Evolutionary conservation across 257 asterid species (phyloP).

Genomic region (Solanum chaucha): DNA sequence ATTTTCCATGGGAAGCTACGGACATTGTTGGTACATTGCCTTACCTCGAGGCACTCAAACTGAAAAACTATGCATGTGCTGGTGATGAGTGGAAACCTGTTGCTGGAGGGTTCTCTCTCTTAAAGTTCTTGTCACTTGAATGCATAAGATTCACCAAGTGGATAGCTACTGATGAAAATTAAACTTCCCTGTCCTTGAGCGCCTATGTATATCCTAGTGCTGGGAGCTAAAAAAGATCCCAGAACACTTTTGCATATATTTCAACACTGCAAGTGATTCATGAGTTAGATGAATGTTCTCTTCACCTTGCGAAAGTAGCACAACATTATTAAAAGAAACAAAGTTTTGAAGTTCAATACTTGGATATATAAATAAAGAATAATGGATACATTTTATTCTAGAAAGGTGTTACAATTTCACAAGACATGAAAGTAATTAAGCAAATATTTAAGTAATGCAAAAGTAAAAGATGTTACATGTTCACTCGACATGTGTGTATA

Average conservation of each 20-base stretch:
- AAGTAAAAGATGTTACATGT: neutral
- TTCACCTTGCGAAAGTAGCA: constrained; percentile 9
- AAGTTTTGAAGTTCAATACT: too few species aligned
- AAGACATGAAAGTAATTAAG: too few species aligned
- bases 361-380: too few species aligned
- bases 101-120: neutral
- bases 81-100: neutral
- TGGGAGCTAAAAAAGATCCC: constrained; percentile 13
- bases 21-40: neutral
- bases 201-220: constrained; percentile 3
- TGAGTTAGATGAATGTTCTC: constrained; percentile 10
- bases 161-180: too few species aligned
- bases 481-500: constrained; percentile 7
- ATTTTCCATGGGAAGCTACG: neutral
- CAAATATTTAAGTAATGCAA: too few species aligned
- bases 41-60: neutral
- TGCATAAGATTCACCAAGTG: too few species aligned
- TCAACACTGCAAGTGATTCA: constrained; percentile 11
- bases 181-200: constrained; percentile 8
- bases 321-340: neutral
- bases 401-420: too few species aligned
- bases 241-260: neutral
- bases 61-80: neutral
- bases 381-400: too few species aligned
- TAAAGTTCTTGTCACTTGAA: neutral